These are phyloP conservation scores for Coprinopsis marcescibilis DNA, from an alignment of 768 basidiomycete genomes.

Conservation along the genomic window DNA sequence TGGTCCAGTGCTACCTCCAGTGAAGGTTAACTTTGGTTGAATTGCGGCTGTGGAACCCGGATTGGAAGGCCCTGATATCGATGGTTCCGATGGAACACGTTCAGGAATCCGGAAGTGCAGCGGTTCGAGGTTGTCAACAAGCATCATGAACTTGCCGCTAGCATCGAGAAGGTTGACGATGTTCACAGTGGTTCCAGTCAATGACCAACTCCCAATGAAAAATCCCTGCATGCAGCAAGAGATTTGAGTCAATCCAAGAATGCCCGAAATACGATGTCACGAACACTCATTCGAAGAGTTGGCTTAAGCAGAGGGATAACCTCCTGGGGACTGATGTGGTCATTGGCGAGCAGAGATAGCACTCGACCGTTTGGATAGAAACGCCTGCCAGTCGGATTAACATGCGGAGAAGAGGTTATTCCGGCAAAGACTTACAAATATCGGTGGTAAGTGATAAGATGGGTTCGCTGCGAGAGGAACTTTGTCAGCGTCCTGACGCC, in stretches of 20 bases:
- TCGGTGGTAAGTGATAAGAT: slow-evolving; percentile 89
- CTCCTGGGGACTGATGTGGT: slow-evolving; percentile 62
- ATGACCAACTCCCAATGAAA: slow-evolving; percentile 64
- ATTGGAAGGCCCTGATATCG: too few species aligned
- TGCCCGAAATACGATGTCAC: background rate
- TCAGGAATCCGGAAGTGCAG: too few species aligned
- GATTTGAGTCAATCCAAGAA: background rate
- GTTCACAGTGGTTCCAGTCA: slow-evolving; percentile 55
- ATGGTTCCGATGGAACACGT: too few species aligned
- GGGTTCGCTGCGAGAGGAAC: slow-evolving; percentile 51
- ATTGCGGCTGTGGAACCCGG: too few species aligned
- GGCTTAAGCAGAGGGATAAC: slow-evolving; percentile 75
- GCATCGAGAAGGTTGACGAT: slow-evolving; percentile 64
- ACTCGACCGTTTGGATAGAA: slow-evolving; percentile 87
- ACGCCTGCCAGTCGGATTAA: slow-evolving; percentile 41
- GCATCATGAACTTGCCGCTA: slow-evolving; percentile 33
- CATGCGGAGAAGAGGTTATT: background rate
- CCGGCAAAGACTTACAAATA: slow-evolving; percentile 55
- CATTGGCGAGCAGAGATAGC: slow-evolving; percentile 78
- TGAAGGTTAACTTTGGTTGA: too few species aligned
- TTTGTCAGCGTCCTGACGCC: slow-evolving; percentile 11
- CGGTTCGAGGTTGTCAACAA: too few species aligned
- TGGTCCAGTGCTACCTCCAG: too few species aligned
- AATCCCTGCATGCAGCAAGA: slow-evolving; percentile 46
- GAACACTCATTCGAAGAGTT: slow-evolving; percentile 71